Evolutionary conservation across 192 early-diverging fungal species (phyloP).

Genomic region (Coemansia sp.): DNA sequence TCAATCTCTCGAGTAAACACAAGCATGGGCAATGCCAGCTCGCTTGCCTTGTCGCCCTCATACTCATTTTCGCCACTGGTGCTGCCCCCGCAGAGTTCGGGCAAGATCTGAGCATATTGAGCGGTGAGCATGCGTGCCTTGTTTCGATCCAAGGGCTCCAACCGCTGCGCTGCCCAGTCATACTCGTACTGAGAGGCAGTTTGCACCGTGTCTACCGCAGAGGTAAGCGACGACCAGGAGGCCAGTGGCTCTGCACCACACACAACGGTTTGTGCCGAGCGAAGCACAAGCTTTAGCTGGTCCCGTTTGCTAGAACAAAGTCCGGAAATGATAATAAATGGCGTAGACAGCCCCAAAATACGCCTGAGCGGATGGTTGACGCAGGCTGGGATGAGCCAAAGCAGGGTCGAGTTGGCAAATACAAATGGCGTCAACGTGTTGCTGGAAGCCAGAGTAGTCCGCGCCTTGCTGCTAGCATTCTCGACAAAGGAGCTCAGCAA

Average conservation of each 20-base stretch:
- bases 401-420: conserved; percentile 28
- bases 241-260: conserved; percentile 36
- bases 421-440: conserved; percentile 27
- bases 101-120: conserved; percentile 48
- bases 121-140: conserved; percentile 33
- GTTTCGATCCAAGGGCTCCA: conserved; percentile 31
- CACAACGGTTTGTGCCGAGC: neutral
- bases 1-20: conserved; percentile 24
- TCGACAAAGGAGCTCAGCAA: conserved; percentile 27
- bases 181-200: conserved; percentile 11
- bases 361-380: conserved; percentile 40
- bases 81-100: conserved; percentile 5
- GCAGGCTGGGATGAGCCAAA: conserved; percentile 23
- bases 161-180: conserved; percentile 23
- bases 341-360: conserved; percentile 18
- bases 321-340: conserved; percentile 35
- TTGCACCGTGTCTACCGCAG: conserved; percentile 1
- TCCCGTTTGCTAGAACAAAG: neutral
- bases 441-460: conserved; percentile 10
- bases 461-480: conserved; percentile 16
- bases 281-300: neutral
- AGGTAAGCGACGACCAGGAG: conserved; percentile 14
- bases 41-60: neutral
- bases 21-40: conserved; percentile 25
- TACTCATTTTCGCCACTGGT: neutral